Percentiles rank a stretch among this genome's conserved stretches.
Conservation (phyloP, 345 rosid genomes). For the Populus alba region DNA sequence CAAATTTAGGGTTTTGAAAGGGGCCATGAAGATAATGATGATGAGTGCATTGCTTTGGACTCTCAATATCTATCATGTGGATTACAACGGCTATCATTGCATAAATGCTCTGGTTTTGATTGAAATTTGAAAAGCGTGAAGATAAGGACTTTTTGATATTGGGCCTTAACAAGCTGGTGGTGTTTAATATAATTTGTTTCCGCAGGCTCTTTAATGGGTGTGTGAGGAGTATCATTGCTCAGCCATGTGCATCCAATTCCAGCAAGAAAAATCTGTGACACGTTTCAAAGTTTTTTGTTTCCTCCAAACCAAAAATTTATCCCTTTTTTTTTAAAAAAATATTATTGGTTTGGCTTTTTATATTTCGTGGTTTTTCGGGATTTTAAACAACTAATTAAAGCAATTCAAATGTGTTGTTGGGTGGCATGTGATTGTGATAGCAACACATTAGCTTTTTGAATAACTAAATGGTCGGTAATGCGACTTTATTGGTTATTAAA, state of each 20-base stretch:
- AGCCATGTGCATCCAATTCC: conserved; percentile 43
- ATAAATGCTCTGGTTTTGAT: background rate
- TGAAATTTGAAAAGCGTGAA: background rate
- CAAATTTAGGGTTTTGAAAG: background rate
- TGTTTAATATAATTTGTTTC: background rate
- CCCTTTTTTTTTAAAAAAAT: background rate
- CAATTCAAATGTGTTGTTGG: conserved; percentile 23
- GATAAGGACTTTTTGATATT: background rate
- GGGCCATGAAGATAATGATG: background rate
- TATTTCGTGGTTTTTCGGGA: background rate
- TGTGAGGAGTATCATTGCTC: conserved; percentile 23
- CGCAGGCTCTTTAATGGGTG: conserved; percentile 11
- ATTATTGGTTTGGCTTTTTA: background rate
- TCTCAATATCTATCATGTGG: background rate
- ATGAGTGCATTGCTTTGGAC: background rate
- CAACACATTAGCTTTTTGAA: background rate
- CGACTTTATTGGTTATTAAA: too few relatives aligned
- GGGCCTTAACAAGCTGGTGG: background rate
- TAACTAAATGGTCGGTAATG: too few relatives aligned
- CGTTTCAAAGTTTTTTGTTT: conserved; percentile 17
- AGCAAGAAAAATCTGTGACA: conserved; percentile 25
- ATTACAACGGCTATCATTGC: background rate
- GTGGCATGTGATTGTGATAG: conserved; percentile 37
- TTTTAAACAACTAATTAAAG: background rate
- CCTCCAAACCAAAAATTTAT: background rate